These are phyloP conservation scores for Trypanosoma scelopori DNA, from an alignment of 208 protist genomes.

Conservation along the genomic window DNA sequence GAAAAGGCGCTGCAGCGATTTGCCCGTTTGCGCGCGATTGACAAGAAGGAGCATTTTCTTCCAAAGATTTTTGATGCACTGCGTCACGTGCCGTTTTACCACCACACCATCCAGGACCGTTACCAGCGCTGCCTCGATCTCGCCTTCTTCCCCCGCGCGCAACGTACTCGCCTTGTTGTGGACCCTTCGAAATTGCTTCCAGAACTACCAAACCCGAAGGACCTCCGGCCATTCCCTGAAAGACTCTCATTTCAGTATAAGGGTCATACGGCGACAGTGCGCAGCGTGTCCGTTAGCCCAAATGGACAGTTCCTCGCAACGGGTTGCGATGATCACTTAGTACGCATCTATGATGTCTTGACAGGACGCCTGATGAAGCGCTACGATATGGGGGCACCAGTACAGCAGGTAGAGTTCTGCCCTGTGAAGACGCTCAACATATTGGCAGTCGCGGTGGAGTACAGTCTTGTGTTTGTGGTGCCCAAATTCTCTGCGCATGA, in stretches of 20 bases:
- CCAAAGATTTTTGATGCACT: constrained; percentile 92
- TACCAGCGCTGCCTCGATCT: constrained; percentile 99
- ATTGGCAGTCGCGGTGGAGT: constrained; percentile 88
- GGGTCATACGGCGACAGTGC: constrained; percentile 94
- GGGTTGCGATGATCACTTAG: constrained; percentile 95
- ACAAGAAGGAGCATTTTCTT: constrained; percentile 94
- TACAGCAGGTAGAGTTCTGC: constrained; percentile 95
- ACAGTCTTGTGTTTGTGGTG: constrained; percentile 88
- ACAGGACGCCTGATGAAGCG: constrained; percentile 95
- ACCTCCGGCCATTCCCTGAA: constrained; percentile 99
- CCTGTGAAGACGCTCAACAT: constrained; percentile 89
- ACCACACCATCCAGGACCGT: constrained; percentile 95
- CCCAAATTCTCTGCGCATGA: constrained; percentile 80
- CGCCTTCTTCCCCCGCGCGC: constrained; percentile 96
- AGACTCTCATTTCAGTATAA: constrained; percentile 94
- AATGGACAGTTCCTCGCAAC: constrained; percentile 97
- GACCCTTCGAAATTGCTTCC: constrained; percentile 97
- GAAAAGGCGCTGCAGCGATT: constrained; percentile 89
- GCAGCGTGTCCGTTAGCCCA: constrained; percentile 93
- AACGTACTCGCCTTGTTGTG: constrained; percentile 90
- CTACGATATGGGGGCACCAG: constrained; percentile 87
- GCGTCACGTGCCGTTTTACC: constrained; percentile 95
- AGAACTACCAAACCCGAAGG: constrained; percentile 96
- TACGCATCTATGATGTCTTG: constrained; percentile 97
- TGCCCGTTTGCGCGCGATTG: constrained; percentile 83